Conservation (phyloP, 73 alveolate genomes). For the Blepharisma stoltei region DNA sequence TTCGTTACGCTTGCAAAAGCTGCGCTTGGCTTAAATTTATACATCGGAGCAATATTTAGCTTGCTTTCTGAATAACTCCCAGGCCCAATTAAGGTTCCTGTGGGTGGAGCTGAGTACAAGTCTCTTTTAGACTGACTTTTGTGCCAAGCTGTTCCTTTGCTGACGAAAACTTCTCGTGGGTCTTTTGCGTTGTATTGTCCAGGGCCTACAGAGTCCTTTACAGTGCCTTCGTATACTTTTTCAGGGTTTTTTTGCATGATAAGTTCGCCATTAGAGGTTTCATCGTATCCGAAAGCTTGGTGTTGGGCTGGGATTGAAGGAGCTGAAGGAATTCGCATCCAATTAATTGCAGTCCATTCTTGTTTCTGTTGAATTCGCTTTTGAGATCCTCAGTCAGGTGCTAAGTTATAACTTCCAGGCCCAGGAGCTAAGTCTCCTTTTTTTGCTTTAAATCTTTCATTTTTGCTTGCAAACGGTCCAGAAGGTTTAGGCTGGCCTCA, state of each 20-base stretch:
- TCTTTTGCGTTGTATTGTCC: conserved; percentile 57
- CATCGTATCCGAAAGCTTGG: conserved; percentile 69
- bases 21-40: conserved; percentile 61
- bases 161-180: neutral
- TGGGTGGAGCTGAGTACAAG: conserved; percentile 12
- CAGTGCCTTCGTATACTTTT: conserved; percentile 47
- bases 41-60: conserved; percentile 61
- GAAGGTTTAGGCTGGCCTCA: conserved; percentile 27
- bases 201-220: conserved; percentile 61
- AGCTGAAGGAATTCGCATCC: conserved; percentile 39
- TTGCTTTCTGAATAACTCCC: conserved; percentile 58
- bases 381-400: neutral
- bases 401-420: conserved; percentile 41
- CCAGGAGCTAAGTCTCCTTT: conserved; percentile 34
- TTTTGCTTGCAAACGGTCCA: conserved; percentile 38
- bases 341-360: conserved; percentile 2
- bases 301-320: conserved; percentile 71
- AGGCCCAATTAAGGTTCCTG: conserved; percentile 60
- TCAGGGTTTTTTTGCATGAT: conserved; percentile 54
- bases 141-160: conserved; percentile 54
- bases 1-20: conserved; percentile 55
- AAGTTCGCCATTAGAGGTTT: conserved; percentile 47
- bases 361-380: neutral
- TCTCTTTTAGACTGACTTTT: conserved; percentile 31
- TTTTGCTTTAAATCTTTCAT: conserved; percentile 30